phyloP scores from a whole-genome alignment of 805 yeast species.

The Kluyveromyces dobzhanskii region DNA sequence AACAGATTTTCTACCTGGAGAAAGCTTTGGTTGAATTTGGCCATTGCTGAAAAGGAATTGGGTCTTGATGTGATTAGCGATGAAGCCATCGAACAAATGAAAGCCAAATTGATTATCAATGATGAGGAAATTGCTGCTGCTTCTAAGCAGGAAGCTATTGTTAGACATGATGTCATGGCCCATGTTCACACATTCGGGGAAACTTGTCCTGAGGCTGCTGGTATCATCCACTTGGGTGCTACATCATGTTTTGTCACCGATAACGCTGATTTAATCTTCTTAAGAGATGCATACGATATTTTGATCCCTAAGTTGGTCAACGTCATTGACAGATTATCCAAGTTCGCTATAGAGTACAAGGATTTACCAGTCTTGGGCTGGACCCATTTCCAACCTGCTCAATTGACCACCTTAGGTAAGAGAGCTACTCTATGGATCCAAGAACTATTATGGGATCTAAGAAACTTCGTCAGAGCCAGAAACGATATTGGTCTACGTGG shows the following conservation, averaged over 20 bases:
- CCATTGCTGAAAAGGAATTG: conserved; percentile 88
- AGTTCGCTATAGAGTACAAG: conserved; percentile 86
- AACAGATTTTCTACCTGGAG: conserved; percentile 98
- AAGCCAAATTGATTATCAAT: conserved; percentile 66
- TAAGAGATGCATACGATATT: conserved; percentile 91
- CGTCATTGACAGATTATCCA: conserved; percentile 81
- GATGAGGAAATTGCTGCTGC: conserved; percentile 91
- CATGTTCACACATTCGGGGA: conserved; percentile 94
- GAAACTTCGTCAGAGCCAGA: conserved; percentile 93
- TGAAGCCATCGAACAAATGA: conserved; percentile 86
- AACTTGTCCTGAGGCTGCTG: conserved; percentile 92
- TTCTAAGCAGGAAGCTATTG: conserved; percentile 89
- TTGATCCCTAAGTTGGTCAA: conserved; percentile 92
- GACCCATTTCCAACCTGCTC: conserved; percentile 99
- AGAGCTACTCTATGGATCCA: conserved; percentile 97
- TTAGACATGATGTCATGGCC: conserved; percentile 99
- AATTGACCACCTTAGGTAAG: conserved; percentile 96
- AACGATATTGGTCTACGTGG: conserved; percentile 95
- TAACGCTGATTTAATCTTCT: conserved; percentile 93
- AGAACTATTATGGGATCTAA: conserved; percentile 94
- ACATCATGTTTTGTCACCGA: conserved; percentile 97
- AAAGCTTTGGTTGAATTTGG: conserved; percentile 90
- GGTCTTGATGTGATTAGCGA: conserved; percentile 82
- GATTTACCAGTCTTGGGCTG: conserved; percentile 96
- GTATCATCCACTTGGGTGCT: conserved; percentile 96